Evolutionary conservation across 495 filamentous ascomycete species (phyloP).

Genomic region (Cenococcum geophilum): DNA sequence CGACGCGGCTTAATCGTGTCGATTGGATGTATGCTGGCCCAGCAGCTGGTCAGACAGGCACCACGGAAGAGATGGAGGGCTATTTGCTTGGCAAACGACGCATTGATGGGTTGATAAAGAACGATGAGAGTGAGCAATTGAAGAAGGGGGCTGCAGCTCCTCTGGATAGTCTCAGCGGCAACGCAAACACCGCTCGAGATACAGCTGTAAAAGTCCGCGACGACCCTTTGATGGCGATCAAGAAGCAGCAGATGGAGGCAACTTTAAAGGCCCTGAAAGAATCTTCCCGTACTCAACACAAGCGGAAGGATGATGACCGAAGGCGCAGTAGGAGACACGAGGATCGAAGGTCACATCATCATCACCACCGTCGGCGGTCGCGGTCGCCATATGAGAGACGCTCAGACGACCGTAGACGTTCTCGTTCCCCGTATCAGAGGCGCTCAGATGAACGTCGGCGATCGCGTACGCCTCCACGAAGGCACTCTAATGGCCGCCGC

Average conservation of each 20-base stretch:
- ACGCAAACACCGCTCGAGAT: constrained; percentile 63
- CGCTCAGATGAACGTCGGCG: constrained; percentile 9
- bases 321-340: constrained; percentile 18
- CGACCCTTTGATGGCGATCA: constrained; percentile 87
- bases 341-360: constrained; percentile 26
- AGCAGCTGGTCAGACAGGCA: constrained; percentile 67
- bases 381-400: constrained; percentile 32
- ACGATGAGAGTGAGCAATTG: constrained; percentile 72
- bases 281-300: constrained; percentile 40
- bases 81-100: constrained; percentile 88
- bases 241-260: constrained; percentile 83
- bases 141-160: constrained; percentile 70
- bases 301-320: constrained; percentile 37
- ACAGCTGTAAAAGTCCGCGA: constrained; percentile 76
- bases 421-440: not conserved
- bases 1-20: constrained; percentile 66
- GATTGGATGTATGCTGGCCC: constrained; percentile 98
- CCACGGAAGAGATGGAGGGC: constrained; percentile 87
- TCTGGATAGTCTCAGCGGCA: constrained; percentile 42
- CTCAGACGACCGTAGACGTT: constrained; percentile 2
- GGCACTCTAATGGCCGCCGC: constrained; percentile 3
- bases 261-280: constrained; percentile 73
- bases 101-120: constrained; percentile 76
- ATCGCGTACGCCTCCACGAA: constrained; percentile 15
- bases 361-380: constrained; percentile 29